These are phyloP conservation scores for Iris macrosiphon DNA, from an alignment of 106 monocot species.

Conservation along the genomic window DNA sequence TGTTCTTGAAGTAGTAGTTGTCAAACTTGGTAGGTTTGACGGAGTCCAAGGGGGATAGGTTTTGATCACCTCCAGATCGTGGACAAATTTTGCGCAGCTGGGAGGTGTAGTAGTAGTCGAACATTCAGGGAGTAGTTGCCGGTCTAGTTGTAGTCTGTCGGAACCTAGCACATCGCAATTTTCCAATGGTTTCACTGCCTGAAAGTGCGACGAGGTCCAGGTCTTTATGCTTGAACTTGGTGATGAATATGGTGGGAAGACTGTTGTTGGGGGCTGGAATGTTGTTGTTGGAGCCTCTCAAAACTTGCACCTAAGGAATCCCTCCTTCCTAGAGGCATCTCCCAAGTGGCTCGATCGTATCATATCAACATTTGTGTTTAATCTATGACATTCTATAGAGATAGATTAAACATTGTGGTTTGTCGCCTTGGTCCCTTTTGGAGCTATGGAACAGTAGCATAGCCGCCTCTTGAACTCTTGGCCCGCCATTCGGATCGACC, in stretches of 20 bases:
- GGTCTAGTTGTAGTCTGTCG: conserved; percentile 44
- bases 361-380: no score
- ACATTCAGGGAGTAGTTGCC: conserved; percentile 36
- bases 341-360: conserved; percentile 28
- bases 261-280: conserved; percentile 49
- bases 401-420: no score
- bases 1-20: conserved; percentile 59
- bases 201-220: conserved; percentile 35
- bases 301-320: conserved; percentile 51
- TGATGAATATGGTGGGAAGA: conserved; percentile 44
- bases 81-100: conserved; percentile 25
- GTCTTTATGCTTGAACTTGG: conserved; percentile 46
- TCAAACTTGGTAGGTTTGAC: conserved; percentile 45
- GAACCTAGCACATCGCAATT: conserved; percentile 52
- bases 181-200: conserved; percentile 51
- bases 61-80: conserved; percentile 54
- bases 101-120: conserved; percentile 8
- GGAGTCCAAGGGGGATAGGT: conserved; percentile 45
- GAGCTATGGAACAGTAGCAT: conserved; percentile 59
- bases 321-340: conserved; percentile 48
- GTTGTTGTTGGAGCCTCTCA: conserved; percentile 38
- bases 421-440: conserved; percentile 9
- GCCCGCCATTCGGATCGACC: conserved; percentile 76
- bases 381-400: no score
- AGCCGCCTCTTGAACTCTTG: conserved; percentile 72